Evolutionary conservation across 208 protist genomes (phyloP).

Genomic region (Trypanosoma scelopori): DNA sequence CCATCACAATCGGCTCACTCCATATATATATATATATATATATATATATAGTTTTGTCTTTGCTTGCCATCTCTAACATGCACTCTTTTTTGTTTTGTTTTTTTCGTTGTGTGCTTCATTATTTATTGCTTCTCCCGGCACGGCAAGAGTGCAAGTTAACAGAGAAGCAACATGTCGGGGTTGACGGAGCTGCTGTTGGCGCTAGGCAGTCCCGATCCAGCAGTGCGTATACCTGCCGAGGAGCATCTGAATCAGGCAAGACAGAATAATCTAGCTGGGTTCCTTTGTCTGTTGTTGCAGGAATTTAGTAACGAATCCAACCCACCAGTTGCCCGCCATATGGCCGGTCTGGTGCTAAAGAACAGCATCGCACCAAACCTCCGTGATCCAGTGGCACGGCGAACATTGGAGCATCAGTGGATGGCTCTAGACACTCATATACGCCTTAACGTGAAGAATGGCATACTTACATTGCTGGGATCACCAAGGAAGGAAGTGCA

Average conservation of each 20-base stretch:
- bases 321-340: slow-evolving; percentile 72
- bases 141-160: neutral
- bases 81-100: slow-evolving; percentile 19
- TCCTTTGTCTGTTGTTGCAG: slow-evolving; percentile 80
- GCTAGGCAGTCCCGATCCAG: slow-evolving; percentile 64
- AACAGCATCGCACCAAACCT: slow-evolving; percentile 93
- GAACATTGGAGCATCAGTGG: slow-evolving; percentile 69
- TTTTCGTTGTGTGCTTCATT: neutral
- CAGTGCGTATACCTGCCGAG: slow-evolving; percentile 75
- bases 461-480: slow-evolving; percentile 81
- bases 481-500: slow-evolving; percentile 81
- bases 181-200: slow-evolving; percentile 73
- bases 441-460: slow-evolving; percentile 63
- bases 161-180: slow-evolving; percentile 37
- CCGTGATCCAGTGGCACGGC: slow-evolving; percentile 68
- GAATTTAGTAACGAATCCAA: slow-evolving; percentile 93
- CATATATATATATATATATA: slow-evolving; percentile 9
- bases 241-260: slow-evolving; percentile 64
- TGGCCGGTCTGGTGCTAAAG: slow-evolving; percentile 94
- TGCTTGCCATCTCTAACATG: neutral
- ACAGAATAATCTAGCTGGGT: slow-evolving; percentile 72
- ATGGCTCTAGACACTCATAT: slow-evolving; percentile 49
- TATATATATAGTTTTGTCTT: slow-evolving; percentile 10
- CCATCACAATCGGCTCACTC: too few species aligned
- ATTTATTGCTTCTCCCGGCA: too few species aligned